Conservation (phyloP, 1,139 yeast species). For the Sporopachydermia cereana region DNA sequence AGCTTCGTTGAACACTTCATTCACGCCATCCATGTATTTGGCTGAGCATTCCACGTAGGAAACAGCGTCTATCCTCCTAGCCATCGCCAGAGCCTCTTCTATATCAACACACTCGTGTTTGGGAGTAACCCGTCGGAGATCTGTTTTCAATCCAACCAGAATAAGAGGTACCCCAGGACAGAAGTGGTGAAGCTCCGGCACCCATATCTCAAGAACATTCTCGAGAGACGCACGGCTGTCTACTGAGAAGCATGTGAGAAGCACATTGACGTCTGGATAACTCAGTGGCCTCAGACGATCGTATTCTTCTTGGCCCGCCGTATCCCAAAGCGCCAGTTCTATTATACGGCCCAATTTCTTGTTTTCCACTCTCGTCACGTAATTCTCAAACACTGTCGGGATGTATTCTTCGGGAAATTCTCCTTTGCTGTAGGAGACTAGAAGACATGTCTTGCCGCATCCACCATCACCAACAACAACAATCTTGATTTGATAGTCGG, state of each 20-base stretch:
- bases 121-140: slow-evolving; percentile 30
- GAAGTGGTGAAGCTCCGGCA: slow-evolving; percentile 73
- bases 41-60: slow-evolving; percentile 80
- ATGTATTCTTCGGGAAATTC: slow-evolving; percentile 63
- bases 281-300: slow-evolving; percentile 74
- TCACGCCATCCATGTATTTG: slow-evolving; percentile 52
- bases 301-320: slow-evolving; percentile 92
- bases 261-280: slow-evolving; percentile 70
- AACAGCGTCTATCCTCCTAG: slow-evolving; percentile 57
- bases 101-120: slow-evolving; percentile 21
- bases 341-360: slow-evolving; percentile 39
- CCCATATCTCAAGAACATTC: slow-evolving; percentile 75
- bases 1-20: slow-evolving; percentile 48
- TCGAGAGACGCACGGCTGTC: slow-evolving; percentile 52
- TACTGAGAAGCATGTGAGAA: slow-evolving; percentile 66
- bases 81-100: slow-evolving; percentile 27
- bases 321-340: slow-evolving; percentile 80
- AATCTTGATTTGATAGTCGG: slow-evolving; percentile 33
- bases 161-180: slow-evolving; percentile 72
- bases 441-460: slow-evolving; percentile 83
- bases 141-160: slow-evolving; percentile 72
- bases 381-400: slow-evolving; percentile 88
- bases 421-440: slow-evolving; percentile 74
- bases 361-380: slow-evolving; percentile 50
- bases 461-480: slow-evolving; percentile 95